Evolutionary conservation across 805 yeast genomes (phyloP).

Genomic region (Starmerella tilneyi): DNA sequence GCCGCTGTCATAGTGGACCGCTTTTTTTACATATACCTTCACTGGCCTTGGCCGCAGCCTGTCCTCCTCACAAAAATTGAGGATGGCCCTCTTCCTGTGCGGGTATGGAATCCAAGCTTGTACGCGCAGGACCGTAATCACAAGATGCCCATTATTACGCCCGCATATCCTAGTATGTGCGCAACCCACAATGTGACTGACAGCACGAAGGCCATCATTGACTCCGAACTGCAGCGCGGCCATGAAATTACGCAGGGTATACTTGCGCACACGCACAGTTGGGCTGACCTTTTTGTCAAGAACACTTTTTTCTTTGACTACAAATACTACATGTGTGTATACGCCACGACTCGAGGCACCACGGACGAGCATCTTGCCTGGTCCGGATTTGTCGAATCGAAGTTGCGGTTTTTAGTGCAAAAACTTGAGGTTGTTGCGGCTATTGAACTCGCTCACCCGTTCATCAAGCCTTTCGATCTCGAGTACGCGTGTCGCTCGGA

Average conservation of each 20-base stretch:
- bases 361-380: conserved; percentile 80
- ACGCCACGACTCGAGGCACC: conserved; percentile 61
- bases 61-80: conserved; percentile 85
- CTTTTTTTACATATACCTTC: conserved; percentile 72
- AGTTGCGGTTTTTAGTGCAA: conserved; percentile 66
- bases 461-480: conserved; percentile 60
- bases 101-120: conserved; percentile 92
- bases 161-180: conserved; percentile 98
- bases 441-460: conserved; percentile 80
- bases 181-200: conserved; percentile 92
- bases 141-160: conserved; percentile 95
- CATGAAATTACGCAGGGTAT: conserved; percentile 60
- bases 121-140: conserved; percentile 85
- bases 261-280: conserved; percentile 47
- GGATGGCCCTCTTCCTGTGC: conserved; percentile 91
- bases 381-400: conserved; percentile 90
- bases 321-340: conserved; percentile 75
- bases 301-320: conserved; percentile 77
- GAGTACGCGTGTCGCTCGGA: conserved; percentile 41
- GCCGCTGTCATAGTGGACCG: conserved; percentile 84
- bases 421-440: conserved; percentile 73
- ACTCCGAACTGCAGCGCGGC: conserved; percentile 73
- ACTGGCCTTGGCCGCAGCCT: conserved; percentile 99
- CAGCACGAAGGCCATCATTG: conserved; percentile 74
- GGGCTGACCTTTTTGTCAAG: conserved; percentile 67